Base-by-base conservation (phyloP, 176 grass and related monocot genomes). In the Eleusine indica region DNA sequence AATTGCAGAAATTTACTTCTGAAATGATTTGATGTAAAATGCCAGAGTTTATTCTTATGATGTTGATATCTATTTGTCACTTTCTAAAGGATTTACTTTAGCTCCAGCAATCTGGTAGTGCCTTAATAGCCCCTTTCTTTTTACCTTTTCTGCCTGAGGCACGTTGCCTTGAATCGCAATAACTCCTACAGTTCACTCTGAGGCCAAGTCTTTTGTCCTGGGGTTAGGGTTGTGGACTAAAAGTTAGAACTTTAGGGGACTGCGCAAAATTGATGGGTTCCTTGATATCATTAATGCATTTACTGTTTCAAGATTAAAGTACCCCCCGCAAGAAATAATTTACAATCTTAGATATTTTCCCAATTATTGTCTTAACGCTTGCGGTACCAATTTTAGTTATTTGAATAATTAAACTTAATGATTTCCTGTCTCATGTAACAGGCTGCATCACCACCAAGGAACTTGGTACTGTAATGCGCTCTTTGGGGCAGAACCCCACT, bases 361-460 rank as follows among this genome's bases (percentile, higher is more conserved):
- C 7, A 7, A 13, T 71, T 19, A 62, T 85, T 39, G 4, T 61
- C 3, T 49, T 37, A n/a, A 52, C 14, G 35, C 74, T 47, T 81
- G 19, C 7, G 51, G n/a, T 78, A 71, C 5, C 19, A 43, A 17
- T 75, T 68, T 57, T 28, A 21, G 8, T 71, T 21, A 30, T 64
- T 56, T 28, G 1, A 53, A 32, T 60, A 25, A 69, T 5, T 25
- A 48, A 4, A 67, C 47, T 57, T 35, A 56, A 6, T 73, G 65
- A 72, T 44, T 25, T 35, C 35, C 35, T 21, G 17, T 11, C 28
- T 67, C 19, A 38, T 79, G 38, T 16, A 47, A 79, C 86, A 88
- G 86, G 86, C 25, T 88, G 86, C 74, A 88, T 88, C 37, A 88
- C 86, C 58, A 88, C 80, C 80, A 88, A 88, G 80, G 86, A 88